Conservation (phyloP, 768 basidiomycete species). For the Lentinula boryana region DNA sequence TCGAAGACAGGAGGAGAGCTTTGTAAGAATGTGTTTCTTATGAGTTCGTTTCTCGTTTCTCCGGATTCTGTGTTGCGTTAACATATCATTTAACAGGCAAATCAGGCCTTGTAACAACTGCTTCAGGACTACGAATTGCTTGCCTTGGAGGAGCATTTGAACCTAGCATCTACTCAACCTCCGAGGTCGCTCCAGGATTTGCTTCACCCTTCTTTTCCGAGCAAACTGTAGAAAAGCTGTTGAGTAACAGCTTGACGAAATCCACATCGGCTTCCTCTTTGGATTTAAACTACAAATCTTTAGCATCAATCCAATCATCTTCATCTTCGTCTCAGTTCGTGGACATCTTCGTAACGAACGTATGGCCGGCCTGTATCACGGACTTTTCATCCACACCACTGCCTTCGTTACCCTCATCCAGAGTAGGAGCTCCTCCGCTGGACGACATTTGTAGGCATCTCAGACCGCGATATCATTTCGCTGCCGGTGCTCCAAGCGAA, state of each 20-base stretch:
- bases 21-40: conserved; percentile 74
- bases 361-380: conserved; percentile 66
- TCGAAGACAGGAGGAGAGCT: conserved; percentile 74
- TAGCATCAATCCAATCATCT: conserved; percentile 62
- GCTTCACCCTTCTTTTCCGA: conserved; percentile 69
- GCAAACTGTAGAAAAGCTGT: conserved; percentile 63
- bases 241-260: conserved; percentile 57
- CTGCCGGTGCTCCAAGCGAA: conserved; percentile 36
- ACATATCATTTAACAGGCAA: conserved; percentile 48
- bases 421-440: conserved; percentile 47
- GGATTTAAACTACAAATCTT: conserved; percentile 49
- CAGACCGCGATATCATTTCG: conserved; percentile 87
- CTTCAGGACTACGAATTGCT: conserved; percentile 76
- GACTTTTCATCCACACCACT: conserved; percentile 51
- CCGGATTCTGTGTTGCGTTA: neutral
- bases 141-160: conserved; percentile 81
- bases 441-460: conserved; percentile 59
- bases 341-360: conserved; percentile 79
- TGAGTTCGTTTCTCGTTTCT: conserved; percentile 53
- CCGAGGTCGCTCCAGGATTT: conserved; percentile 72
- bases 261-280: conserved; percentile 30
- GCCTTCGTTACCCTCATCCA: conserved; percentile 38
- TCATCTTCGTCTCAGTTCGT: conserved; percentile 58
- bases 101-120: conserved; percentile 73
- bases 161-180: conserved; percentile 46